These are phyloP conservation scores for barley (Hordeum vulgare) DNA, from an alignment of 176 grass and related monocot species.

Conservation along the genomic window DNA sequence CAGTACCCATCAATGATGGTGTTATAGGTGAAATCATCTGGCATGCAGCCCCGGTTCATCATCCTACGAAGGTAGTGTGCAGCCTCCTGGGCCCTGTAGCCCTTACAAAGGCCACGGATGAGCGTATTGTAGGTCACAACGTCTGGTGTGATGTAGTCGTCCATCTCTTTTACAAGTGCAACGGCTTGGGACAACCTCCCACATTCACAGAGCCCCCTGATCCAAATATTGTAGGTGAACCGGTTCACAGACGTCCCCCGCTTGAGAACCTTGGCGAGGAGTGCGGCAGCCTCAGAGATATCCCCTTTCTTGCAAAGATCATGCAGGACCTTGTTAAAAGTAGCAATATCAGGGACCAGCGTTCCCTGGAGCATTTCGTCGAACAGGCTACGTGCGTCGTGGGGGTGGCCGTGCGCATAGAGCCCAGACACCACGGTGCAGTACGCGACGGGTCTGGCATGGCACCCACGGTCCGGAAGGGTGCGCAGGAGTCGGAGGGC, in stretches of 20 bases:
- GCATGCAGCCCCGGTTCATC: slow-evolving; percentile 70
- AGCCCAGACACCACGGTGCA: slow-evolving; percentile 65
- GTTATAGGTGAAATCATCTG: slow-evolving; percentile 97
- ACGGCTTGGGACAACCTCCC: slow-evolving; percentile 53
- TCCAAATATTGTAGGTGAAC: slow-evolving; percentile 88
- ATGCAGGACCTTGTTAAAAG: slow-evolving; percentile 86
- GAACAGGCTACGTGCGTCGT: slow-evolving; percentile 55
- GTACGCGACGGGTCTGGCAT: slow-evolving; percentile 41
- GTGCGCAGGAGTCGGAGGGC: slow-evolving; percentile 66
- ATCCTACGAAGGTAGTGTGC: slow-evolving; percentile 59
- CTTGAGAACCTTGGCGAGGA: slow-evolving; percentile 73
- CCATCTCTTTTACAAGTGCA: slow-evolving; percentile 55
- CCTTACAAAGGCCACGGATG: slow-evolving; percentile 70
- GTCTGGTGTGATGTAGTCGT: slow-evolving; percentile 42
- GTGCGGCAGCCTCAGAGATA: slow-evolving; percentile 44
- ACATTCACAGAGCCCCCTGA: slow-evolving; percentile 70
- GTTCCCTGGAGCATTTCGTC: slow-evolving; percentile 57
- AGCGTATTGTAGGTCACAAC: slow-evolving; percentile 91
- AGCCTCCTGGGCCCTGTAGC: slow-evolving; percentile 54
- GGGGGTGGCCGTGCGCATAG: slow-evolving; percentile 22
- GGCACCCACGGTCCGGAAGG: slow-evolving; percentile 51
- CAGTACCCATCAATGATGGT: slow-evolving; percentile 87
- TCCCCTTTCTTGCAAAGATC: slow-evolving; percentile 72
- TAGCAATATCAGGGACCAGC: slow-evolving; percentile 37
- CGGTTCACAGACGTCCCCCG: slow-evolving; percentile 44